Conservation (phyloP, 352 stramenopile species). For the Plasmopara muralis region DNA sequence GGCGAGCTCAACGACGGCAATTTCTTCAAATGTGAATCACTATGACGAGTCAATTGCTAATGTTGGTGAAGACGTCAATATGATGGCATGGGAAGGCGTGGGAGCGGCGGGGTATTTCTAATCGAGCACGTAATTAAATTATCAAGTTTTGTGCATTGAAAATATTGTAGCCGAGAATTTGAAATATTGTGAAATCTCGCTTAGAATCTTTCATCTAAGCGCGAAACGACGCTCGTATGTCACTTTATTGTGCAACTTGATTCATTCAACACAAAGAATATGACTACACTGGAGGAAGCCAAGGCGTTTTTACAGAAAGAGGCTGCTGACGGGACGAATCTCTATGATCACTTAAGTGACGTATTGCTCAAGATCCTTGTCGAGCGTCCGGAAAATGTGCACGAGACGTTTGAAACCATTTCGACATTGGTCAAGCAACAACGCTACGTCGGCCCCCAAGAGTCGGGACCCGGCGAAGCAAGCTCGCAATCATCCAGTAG, state of each 20-base stretch:
- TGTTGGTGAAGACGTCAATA: conserved; percentile 48
- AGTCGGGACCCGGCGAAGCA: conserved; percentile 23
- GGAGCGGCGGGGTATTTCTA: conserved; percentile 56
- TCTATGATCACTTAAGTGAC: conserved; percentile 84
- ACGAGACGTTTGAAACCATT: conserved; percentile 84
- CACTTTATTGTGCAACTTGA: conserved; percentile 7
- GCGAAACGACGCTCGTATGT: not conserved
- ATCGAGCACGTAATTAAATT: conserved; percentile 4
- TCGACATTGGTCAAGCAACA: conserved; percentile 82
- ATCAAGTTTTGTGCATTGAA: too few relatives aligned
- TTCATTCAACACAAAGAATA: conserved; percentile 11
- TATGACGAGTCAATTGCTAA: conserved; percentile 47
- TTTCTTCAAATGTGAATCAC: conserved; percentile 37
- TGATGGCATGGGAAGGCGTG: conserved; percentile 68
- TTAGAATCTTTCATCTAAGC: conserved; percentile 5
- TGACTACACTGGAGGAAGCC: conserved; percentile 80
- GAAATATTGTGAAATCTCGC: conserved; percentile 4
- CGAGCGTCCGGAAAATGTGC: conserved; percentile 78
- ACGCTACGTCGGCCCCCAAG: conserved; percentile 37
- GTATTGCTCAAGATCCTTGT: conserved; percentile 83
- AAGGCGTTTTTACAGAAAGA: conserved; percentile 88
- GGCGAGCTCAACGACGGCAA: conserved; percentile 24
- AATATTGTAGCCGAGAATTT: not conserved
- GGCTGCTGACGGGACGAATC: conserved; percentile 55
- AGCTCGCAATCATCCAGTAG: conserved; percentile 22